Evolutionary conservation across 345 rosid species (phyloP), one percentile per base, ranked within the genome.

Genomic region (Populus simonii): DNA sequence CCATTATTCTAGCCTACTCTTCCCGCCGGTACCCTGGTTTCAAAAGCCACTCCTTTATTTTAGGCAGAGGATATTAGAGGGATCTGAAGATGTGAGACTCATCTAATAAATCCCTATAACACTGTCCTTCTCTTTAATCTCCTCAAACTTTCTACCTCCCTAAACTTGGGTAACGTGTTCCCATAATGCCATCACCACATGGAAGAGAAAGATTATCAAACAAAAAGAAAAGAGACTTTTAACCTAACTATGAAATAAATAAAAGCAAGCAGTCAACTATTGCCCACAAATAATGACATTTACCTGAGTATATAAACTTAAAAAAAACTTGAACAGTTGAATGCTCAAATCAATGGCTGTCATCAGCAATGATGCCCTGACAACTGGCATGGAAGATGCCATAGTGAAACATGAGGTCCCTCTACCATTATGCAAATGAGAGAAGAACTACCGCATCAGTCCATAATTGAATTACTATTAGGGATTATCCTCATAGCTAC

Each of bases 1-100:
- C 75, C 81, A 81, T 67, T 66, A 15, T 77, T 23, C 85, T 45
- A 79, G 71, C 85, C 83, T 77, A 57, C 75, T 74, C 70, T 76
- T 76, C 77, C 63, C 72, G 7, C 57, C 22, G 45, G 23, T 20
- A 22, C 70, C 8, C 49, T 36, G 43, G 18, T 15, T 15, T 47
- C 66, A 67, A 67, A 63, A 45, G 25, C 75, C 4, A 59, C 45
- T 8, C 72, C 45, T 49, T 71, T 71, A 35, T 2, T 55, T 76
- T 49, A 76, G 38, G 47, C 43, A 77, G 39, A 27, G 8, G 61
- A 43, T 20, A 43, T 27, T 35, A 74, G 39, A 25, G 67, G 38
- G 61, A 62, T 35, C 67, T 35, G 41, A 7, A 70, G 47, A n/a
- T 17, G 4, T 29, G 53, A 22, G 39, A 70, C 45, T 78, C 57